Percentiles rank a stretch among this genome's conserved stretches.
These are phyloP conservation scores for Saccharomycopsis hybrid DNA, from an alignment of 1,139 yeast species.

Conservation along the genomic window DNA sequence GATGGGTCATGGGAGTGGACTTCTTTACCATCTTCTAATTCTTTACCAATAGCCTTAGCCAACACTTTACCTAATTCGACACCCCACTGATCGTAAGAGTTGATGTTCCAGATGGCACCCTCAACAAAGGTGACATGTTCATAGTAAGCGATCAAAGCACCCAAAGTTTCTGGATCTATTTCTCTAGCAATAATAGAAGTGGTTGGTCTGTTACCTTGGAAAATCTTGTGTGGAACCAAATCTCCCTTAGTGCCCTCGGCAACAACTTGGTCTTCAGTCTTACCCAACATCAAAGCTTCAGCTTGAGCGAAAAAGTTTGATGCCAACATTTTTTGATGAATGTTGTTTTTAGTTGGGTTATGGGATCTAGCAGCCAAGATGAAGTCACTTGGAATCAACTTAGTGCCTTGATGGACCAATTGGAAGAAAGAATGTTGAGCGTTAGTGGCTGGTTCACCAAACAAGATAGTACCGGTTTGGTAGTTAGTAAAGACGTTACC, in stretches of 20 bases:
- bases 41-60: constrained; percentile 91
- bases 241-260: constrained; percentile 85
- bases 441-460: constrained; percentile 98
- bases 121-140: constrained; percentile 96
- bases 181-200: constrained; percentile 93
- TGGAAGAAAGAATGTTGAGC: constrained; percentile 99
- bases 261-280: constrained; percentile 75
- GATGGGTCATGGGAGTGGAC: constrained; percentile 78
- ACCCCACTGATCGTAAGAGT: constrained; percentile 99
- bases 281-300: constrained; percentile 96
- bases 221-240: constrained; percentile 89
- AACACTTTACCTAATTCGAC: constrained; percentile 97
- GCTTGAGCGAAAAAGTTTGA: constrained; percentile 98
- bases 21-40: constrained; percentile 56
- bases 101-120: constrained; percentile 99
- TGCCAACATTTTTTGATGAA: constrained; percentile 96
- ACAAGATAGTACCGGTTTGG: constrained; percentile 91
- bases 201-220: constrained; percentile 98
- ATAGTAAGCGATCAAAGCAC: constrained; percentile 94
- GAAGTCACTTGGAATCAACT: constrained; percentile 93
- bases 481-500: constrained; percentile 85
- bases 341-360: constrained; percentile 90
- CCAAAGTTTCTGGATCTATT: constrained; percentile 93
- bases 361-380: constrained; percentile 96
- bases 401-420: constrained; percentile 97